These are phyloP conservation scores for Leccinum incarnatum DNA, from an alignment of 768 basidiomycete genomes.

Conservation along the genomic window DNA sequence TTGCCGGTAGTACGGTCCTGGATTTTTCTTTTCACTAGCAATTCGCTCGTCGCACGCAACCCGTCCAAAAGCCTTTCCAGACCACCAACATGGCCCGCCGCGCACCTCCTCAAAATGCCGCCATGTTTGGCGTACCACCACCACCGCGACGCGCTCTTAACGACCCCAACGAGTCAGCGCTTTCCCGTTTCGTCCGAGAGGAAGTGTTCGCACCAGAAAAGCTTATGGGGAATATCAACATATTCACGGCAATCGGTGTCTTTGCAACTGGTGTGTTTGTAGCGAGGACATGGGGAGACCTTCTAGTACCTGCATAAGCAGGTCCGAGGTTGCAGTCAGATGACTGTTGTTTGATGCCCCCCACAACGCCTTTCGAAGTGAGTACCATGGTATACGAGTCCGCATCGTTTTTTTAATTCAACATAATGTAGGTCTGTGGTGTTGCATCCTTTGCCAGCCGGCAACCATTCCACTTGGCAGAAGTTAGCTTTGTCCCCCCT, in stretches of 20 bases:
- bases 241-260: conserved; percentile 60
- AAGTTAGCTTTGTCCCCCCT: conserved; percentile 17
- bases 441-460: conserved; percentile 2
- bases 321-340: not conserved
- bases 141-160: conserved; percentile 43
- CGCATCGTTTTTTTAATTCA: not conserved
- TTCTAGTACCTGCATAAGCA: conserved; percentile 62
- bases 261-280: conserved; percentile 70
- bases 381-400: not conserved
- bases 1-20: not conserved
- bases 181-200: conserved; percentile 53
- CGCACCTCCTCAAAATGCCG: conserved; percentile 51
- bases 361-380: conserved; percentile 5
- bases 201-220: conserved; percentile 75
- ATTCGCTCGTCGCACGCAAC: not conserved
- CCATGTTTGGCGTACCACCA: conserved; percentile 46
- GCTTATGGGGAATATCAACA: conserved; percentile 67
- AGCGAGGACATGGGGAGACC: conserved; percentile 74
- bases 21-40: not conserved
- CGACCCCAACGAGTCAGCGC: conserved; percentile 63
- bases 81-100: conserved; percentile 62
- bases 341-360: not conserved
- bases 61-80: not conserved
- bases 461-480: conserved; percentile 7
- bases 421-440: not conserved